These are phyloP conservation scores for Globisporangium splendens DNA, from an alignment of 352 stramenopile species.

Conservation along the genomic window DNA sequence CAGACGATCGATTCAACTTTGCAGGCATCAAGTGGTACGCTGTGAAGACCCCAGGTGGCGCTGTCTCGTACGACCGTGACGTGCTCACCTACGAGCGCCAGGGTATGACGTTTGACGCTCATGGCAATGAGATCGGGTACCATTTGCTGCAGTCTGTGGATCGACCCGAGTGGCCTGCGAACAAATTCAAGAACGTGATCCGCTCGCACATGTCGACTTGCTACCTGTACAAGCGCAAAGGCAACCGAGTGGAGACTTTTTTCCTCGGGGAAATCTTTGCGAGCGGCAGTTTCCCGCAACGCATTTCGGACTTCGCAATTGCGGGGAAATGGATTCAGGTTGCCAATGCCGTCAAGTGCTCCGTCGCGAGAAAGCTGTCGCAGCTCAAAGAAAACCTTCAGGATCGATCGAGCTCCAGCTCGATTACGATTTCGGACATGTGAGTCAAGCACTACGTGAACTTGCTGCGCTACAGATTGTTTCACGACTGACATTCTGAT, in stretches of 20 bases:
- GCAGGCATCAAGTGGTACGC: constrained; percentile 41
- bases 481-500: too few species aligned
- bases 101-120: constrained; percentile 25
- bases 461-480: too few species aligned
- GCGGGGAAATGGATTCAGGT: constrained; percentile 33
- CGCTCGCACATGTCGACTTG: constrained; percentile 22
- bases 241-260: constrained; percentile 22
- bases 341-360: constrained; percentile 6
- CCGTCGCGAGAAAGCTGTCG: constrained; percentile 3
- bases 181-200: constrained; percentile 23
- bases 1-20: constrained; percentile 30
- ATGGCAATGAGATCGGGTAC: constrained; percentile 30
- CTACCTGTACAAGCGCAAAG: constrained; percentile 24
- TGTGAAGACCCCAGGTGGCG: constrained; percentile 21
- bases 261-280: constrained; percentile 30
- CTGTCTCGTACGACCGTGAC: constrained; percentile 32
- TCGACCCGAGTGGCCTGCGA: constrained; percentile 22
- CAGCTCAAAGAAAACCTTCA: constrained; percentile 13
- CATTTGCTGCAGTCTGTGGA: constrained; percentile 42
- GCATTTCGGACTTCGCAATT: constrained; percentile 28
- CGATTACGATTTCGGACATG: constrained; percentile 1
- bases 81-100: constrained; percentile 50
- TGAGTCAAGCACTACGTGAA: not conserved
- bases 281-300: constrained; percentile 23
- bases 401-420: constrained; percentile 21